Evolutionary conservation across 1,284 basidiomycete species (phyloP).

Genomic region (Sporisorium sorghi): DNA sequence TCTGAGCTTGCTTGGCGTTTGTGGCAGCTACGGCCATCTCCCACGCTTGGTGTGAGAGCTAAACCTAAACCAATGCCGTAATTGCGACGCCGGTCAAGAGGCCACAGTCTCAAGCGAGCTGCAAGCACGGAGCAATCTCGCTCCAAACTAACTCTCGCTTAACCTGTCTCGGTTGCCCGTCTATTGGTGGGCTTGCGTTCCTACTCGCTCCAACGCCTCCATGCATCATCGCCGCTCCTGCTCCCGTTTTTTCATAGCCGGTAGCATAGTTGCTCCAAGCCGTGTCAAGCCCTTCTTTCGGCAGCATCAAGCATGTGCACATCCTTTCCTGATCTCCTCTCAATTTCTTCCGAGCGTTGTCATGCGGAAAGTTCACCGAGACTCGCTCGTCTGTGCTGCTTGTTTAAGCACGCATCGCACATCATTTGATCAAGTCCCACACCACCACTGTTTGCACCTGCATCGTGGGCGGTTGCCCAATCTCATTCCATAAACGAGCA

Average conservation of each 20-base stretch:
- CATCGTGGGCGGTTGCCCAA: neutral
- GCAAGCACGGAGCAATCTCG: conserved; percentile 46
- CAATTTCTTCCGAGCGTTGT: neutral
- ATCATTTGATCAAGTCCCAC: neutral
- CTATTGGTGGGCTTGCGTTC: neutral
- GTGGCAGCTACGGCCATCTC: neutral
- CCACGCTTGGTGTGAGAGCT: neutral
- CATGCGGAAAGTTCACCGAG: neutral
- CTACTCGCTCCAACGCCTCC: neutral
- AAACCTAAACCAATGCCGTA: too few relatives aligned
- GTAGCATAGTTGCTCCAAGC: conserved; percentile 1
- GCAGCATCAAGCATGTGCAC: too few relatives aligned
- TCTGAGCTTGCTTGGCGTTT: neutral
- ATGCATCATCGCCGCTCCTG: neutral
- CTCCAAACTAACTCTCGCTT: conserved; percentile 33
- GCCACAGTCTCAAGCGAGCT: conserved; percentile 29
- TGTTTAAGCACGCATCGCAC: neutral
- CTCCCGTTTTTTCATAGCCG: neutral
- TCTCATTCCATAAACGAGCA: neutral
- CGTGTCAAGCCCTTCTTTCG: conserved; percentile 15
- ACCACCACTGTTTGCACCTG: neutral
- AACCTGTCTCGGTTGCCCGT: conserved; percentile 10
- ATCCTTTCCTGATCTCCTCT: too few relatives aligned
- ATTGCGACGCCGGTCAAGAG: neutral
- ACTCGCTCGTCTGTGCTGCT: neutral